Base-by-base conservation (phyloP, 345 rosid genomes). In the Erodium maritimum region DNA sequence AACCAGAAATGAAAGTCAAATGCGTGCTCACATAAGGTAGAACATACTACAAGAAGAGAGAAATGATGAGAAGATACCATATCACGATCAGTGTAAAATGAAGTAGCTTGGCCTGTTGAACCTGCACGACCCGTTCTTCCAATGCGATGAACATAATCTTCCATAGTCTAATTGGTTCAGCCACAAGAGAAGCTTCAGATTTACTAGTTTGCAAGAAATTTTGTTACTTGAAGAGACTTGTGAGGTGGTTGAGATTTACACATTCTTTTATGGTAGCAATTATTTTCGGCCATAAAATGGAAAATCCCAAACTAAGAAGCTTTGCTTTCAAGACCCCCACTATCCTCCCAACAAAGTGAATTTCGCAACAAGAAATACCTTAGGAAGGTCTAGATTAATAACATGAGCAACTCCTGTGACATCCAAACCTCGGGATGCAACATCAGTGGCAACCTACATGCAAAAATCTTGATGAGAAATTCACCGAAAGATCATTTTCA, bases 101-200 rank as follows among this genome's bases (percentile, higher is more conserved):
- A 71, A 54, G 75, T 75, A 56, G 79, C 79, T 62, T 65, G 73
- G 61, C 79, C 75, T 19, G 65, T 66, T 59, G 70, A 65, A 21
- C 79, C 79, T 55, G 75, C 79, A 33, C 79, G 73, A 5, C 79
- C 79, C 10, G 79, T 75, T 64, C 79, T 75, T 61, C 75, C 79
- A 67, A 75, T 59, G 17, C 75, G 73, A 52, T 71, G 75, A 54
- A 71, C 68, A 51, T 75, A 75, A 65, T 71, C 79, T 61, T 75
- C 79, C 68, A 71, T 68, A 33, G 65, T 71, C 79, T 75, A 58
- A 64, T 70, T 37, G 63, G 64, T 64, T 55, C 65, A 67, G 59
- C 62, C 72, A 75, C 45, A 74, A 65, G 67, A 17, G 65, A 42
- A 65, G 68, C 68, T 64, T 71, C 62, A 75, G 74, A 61, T 69